These are phyloP conservation scores for Pythium sukuiense DNA, from an alignment of 352 stramenopile species.

Conservation along the genomic window DNA sequence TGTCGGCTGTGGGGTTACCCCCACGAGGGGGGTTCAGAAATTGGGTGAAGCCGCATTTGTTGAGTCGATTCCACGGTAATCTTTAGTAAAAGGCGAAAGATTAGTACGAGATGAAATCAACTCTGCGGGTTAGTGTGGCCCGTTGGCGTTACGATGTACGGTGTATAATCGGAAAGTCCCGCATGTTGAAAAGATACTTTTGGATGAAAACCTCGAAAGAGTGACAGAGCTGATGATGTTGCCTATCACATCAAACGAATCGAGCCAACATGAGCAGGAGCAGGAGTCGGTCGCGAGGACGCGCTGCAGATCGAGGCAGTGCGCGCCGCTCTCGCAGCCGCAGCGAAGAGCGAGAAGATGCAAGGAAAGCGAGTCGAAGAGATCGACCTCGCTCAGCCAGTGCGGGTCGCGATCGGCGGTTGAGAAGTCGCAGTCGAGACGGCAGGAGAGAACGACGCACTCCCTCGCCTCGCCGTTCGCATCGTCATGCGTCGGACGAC, in stretches of 20 bases:
- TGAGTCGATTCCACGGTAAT: slow-evolving; percentile 90
- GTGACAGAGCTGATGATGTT: not conserved
- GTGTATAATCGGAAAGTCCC: slow-evolving; percentile 21
- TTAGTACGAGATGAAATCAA: slow-evolving; percentile 54
- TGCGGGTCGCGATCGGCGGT: slow-evolving; percentile 1
- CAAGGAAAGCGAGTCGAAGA: not conserved
- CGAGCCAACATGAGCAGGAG: slow-evolving; percentile 10
- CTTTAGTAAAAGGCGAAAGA: slow-evolving; percentile 95
- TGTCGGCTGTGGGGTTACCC: not conserved
- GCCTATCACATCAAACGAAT: not conserved
- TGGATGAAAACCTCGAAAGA: slow-evolving; percentile 3
- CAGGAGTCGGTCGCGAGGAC: slow-evolving; percentile 14
- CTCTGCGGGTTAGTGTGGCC: slow-evolving; percentile 27
- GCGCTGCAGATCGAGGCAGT: not conserved
- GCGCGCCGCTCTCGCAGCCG: slow-evolving; percentile 7
- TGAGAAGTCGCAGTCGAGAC: slow-evolving; percentile 14
- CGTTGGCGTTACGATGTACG: not conserved
- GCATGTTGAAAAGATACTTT: slow-evolving; percentile 3
- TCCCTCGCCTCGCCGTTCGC: slow-evolving; percentile 2
- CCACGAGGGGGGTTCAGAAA: slow-evolving; percentile 43
- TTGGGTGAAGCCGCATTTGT: slow-evolving; percentile 74
- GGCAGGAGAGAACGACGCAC: not conserved
- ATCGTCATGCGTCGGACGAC: not conserved
- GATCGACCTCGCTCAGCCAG: not conserved
- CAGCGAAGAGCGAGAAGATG: not conserved